Conservation (phyloP, 1,139 yeast species). For the Hyphopichia fennica region DNA sequence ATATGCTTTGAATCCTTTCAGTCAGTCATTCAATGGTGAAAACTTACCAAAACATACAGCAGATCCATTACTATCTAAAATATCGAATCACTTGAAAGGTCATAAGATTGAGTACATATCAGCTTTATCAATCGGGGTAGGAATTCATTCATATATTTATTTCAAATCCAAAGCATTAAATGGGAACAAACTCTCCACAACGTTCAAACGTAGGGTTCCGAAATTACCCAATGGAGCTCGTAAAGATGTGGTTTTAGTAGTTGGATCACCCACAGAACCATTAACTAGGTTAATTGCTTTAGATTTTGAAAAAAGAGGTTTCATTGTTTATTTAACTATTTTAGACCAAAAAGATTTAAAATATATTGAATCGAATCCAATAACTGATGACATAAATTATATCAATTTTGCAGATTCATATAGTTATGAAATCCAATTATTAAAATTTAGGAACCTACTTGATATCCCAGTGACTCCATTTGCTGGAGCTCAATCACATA, state of each 20-base stretch:
- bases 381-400: constrained; percentile 52
- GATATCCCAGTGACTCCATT: constrained; percentile 45
- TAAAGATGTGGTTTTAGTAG: constrained; percentile 67
- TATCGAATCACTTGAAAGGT: constrained; percentile 11
- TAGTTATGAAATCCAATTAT: constrained; percentile 30
- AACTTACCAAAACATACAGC: background rate
- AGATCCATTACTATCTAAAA: constrained; percentile 6
- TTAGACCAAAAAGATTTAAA: constrained; percentile 62
- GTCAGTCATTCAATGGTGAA: background rate
- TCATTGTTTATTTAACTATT: constrained; percentile 75
- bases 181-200: background rate
- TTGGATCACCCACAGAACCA: constrained; percentile 81
- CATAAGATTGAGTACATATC: constrained; percentile 18
- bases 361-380: constrained; percentile 57
- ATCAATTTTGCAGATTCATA: constrained; percentile 30
- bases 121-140: constrained; percentile 30
- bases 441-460: constrained; percentile 42
- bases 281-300: constrained; percentile 66
- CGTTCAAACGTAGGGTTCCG: constrained; percentile 53
- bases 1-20: constrained; percentile 12
- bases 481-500: constrained; percentile 55
- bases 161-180: constrained; percentile 4
- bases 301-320: constrained; percentile 77
- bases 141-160: constrained; percentile 17
- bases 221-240: constrained; percentile 70